These are phyloP conservation scores for Thraustochytrium striatum DNA, from an alignment of 352 stramenopile species.

Conservation along the genomic window DNA sequence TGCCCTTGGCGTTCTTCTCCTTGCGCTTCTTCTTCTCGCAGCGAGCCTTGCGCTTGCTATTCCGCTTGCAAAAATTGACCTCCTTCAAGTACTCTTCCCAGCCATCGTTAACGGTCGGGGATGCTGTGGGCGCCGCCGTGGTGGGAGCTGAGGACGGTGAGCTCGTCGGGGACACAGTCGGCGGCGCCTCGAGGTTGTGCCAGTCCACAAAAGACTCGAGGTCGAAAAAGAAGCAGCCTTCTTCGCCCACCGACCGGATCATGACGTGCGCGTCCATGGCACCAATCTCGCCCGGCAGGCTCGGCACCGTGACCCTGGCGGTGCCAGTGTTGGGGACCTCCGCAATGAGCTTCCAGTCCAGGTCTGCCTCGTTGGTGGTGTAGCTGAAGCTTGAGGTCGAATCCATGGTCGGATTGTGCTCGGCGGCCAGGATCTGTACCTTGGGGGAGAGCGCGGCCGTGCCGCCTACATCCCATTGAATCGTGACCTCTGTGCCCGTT, in stretches of 20 bases:
- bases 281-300: neutral
- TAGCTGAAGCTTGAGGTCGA: neutral
- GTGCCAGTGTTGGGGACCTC: neutral
- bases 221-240: constrained; percentile 9
- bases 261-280: neutral
- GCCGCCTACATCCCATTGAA: neutral
- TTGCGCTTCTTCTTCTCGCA: too few relatives aligned
- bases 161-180: too few relatives aligned
- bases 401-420: neutral
- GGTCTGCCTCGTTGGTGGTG: neutral
- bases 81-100: too few relatives aligned
- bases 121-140: too few relatives aligned
- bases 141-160: too few relatives aligned
- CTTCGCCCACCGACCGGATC: neutral
- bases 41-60: too few relatives aligned
- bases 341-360: neutral
- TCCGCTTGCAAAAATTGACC: too few relatives aligned
- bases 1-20: too few relatives aligned
- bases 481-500: neutral
- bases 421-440: constrained; percentile 9
- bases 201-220: too few relatives aligned
- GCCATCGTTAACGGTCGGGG: too few relatives aligned
- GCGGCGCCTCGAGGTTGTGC: too few relatives aligned
- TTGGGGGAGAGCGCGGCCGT: neutral
- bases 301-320: neutral